Evolutionary conservation across 164 flowering plant species (phyloP).

Genomic region (Vitis vinifera): DNA sequence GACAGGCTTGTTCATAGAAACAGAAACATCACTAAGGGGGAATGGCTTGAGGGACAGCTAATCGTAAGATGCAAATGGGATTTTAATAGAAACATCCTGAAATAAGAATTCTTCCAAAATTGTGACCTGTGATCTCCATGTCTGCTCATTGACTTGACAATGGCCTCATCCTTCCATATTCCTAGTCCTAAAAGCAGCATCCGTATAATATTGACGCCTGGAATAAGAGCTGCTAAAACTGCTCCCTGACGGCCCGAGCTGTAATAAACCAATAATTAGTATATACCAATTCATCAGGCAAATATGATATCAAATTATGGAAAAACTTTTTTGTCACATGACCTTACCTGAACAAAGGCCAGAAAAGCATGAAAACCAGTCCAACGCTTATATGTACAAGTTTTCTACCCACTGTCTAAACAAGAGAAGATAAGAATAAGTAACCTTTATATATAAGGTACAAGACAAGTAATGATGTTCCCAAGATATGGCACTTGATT

Average conservation of each 20-base stretch:
- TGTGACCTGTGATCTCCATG: slow-evolving; percentile 76
- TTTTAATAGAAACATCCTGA: not conserved
- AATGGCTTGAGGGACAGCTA: not conserved
- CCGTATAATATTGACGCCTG: slow-evolving; percentile 71
- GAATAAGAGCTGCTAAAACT: slow-evolving; percentile 62
- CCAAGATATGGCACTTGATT: too few species aligned
- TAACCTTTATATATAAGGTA: not conserved
- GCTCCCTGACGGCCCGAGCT: slow-evolving; percentile 67
- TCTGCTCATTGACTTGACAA: slow-evolving; percentile 92
- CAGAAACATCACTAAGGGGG: not conserved
- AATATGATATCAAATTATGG: not conserved
- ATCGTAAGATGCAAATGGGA: not conserved
- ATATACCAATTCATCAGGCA: slow-evolving; percentile 8
- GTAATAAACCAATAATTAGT: slow-evolving; percentile 15
- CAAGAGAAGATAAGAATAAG: slow-evolving; percentile 11
- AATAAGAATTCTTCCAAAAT: not conserved
- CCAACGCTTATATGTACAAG: slow-evolving; percentile 87
- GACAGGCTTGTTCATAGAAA: not conserved
- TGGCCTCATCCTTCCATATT: slow-evolving; percentile 73
- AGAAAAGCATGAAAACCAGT: slow-evolving; percentile 86
- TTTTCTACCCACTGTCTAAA: slow-evolving; percentile 74
- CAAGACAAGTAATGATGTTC: not conserved
- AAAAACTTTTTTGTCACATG: not conserved
- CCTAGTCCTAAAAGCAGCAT: slow-evolving; percentile 86
- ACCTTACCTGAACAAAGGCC: slow-evolving; percentile 92